These are phyloP conservation scores for Sugiyamaella smithiae DNA, from an alignment of 805 yeast species.

Conservation along the genomic window DNA sequence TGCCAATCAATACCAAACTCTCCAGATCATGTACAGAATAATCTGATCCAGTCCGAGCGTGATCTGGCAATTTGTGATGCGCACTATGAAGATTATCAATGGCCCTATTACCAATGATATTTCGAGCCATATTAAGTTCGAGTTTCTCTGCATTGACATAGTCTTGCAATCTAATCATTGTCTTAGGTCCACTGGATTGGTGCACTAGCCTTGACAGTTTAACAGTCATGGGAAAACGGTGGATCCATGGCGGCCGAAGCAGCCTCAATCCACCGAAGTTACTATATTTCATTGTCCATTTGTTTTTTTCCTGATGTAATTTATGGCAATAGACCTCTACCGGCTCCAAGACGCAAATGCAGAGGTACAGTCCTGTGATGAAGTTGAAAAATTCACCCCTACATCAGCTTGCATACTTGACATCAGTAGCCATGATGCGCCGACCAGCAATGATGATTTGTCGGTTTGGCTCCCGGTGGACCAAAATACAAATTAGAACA, in stretches of 20 bases:
- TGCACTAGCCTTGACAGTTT: neutral
- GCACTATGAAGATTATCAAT: neutral
- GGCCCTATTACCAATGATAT: conserved; percentile 1
- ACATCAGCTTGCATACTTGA: no score
- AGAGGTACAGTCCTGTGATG: no score
- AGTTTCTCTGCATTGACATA: conserved; percentile 13
- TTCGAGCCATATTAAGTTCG: conserved; percentile 7
- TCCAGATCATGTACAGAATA: neutral
- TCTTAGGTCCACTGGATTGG: neutral
- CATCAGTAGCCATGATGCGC: no score
- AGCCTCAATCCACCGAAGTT: conserved; percentile 5
- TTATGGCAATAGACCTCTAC: no score
- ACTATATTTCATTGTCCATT: conserved; percentile 5
- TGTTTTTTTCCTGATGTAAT: neutral
- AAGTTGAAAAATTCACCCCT: no score
- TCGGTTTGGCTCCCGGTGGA: no score
- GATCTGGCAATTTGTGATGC: neutral
- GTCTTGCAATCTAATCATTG: conserved; percentile 9
- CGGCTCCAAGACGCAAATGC: no score
- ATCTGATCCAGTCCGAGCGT: neutral
- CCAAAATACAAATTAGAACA: no score
- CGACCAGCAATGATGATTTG: no score
- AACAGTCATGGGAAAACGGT: neutral
- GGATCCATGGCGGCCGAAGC: neutral
- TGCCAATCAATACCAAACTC: neutral